A percentile compares a stretch with the other conserved stretches of the same genome.
These are phyloP conservation scores for Diaporthe helianthi DNA, from an alignment of 2,329 filamentous ascomycete species.

Conservation along the genomic window DNA sequence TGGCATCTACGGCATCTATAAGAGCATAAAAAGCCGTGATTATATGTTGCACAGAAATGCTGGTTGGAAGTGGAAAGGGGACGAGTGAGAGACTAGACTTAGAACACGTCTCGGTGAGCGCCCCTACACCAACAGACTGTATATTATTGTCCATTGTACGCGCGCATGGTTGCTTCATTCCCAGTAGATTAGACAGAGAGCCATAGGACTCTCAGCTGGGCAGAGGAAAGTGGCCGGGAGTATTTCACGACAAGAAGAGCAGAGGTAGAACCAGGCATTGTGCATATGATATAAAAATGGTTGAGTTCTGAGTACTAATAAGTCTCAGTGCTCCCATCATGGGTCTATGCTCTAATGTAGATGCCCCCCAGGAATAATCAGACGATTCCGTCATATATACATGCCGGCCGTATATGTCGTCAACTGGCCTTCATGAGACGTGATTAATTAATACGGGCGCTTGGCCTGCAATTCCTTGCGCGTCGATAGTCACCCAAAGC, in stretches of 20 bases:
- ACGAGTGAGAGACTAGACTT: conserved; percentile 28
- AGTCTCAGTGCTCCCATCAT: conserved; percentile 24
- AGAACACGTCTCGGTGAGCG: neutral
- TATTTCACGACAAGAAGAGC: neutral
- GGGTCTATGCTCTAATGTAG: conserved; percentile 34
- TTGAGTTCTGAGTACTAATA: conserved; percentile 16
- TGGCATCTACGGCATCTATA: conserved; percentile 65
- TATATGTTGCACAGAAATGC: conserved; percentile 61
- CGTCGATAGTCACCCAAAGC: conserved; percentile 20
- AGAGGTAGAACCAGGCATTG: neutral
- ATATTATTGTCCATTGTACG: neutral
- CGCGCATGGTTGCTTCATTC: neutral
- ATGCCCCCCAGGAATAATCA: conserved; percentile 48
- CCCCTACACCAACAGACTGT: neutral
- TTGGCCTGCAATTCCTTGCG: conserved; percentile 26
- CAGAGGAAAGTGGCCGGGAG: neutral
- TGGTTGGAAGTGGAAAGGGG: conserved; percentile 59
- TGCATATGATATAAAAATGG: conserved; percentile 3
- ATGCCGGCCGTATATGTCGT: conserved; percentile 31
- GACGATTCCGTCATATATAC: conserved; percentile 32
- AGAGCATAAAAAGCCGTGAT: conserved; percentile 64
- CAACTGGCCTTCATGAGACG: conserved; percentile 26
- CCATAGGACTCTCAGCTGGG: neutral
- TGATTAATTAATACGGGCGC: conserved; percentile 38
- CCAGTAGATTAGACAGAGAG: neutral